Conservation (phyloP, 2,329 filamentous ascomycete genomes). For the Colletotrichum chlorophyti region DNA sequence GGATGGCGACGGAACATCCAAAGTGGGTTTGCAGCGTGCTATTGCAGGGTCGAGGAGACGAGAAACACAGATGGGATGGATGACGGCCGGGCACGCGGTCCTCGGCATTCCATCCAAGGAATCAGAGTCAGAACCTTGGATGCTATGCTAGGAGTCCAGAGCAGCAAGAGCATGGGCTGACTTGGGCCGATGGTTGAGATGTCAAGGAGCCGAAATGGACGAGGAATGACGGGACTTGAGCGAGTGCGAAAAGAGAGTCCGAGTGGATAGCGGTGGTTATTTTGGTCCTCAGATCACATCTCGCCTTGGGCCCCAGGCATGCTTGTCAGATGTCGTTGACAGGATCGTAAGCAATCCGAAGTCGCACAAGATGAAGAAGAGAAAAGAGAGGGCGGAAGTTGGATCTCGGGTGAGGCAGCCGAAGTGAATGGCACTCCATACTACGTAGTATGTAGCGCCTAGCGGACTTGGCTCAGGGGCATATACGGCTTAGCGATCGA, state of each 20-base stretch:
- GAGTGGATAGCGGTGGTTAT: not conserved
- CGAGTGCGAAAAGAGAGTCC: not conserved
- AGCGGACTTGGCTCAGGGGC: not conserved
- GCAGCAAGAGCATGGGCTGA: no score
- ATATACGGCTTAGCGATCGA: not conserved
- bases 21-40: conserved; percentile 5
- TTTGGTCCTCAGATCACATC: not conserved
- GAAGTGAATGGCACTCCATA: conserved; percentile 14
- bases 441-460: no score
- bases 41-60: not conserved
- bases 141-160: no score
- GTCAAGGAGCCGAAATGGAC: not conserved
- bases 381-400: conserved; percentile 1
- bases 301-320: not conserved
- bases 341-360: conserved; percentile 3
- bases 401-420: conserved; percentile 19
- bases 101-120: not conserved
- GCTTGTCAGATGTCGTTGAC: not conserved
- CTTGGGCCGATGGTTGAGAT: not conserved
- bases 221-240: not conserved
- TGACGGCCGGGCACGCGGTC: conserved; percentile 9
- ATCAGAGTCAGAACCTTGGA: not conserved
- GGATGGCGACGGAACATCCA: conserved; percentile 14
- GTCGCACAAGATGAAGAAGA: not conserved
- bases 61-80: conserved; percentile 23